Conservation (phyloP, 1,139 yeast species). For the Protomyces inundatus region DNA sequence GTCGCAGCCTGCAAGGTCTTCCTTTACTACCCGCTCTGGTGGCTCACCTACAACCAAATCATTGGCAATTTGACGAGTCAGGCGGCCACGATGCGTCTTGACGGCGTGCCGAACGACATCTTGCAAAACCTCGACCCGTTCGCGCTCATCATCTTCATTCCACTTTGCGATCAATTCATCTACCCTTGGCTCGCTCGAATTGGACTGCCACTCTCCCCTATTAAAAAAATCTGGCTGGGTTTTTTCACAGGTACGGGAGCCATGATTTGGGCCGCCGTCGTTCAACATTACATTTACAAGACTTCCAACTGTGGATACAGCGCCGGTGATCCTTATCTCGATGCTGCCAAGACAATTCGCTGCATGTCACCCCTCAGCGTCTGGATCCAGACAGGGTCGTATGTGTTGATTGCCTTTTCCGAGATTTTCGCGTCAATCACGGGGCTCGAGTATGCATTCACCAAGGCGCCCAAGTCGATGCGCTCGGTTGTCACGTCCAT, state of each 20-base stretch:
- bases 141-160: constrained; percentile 58
- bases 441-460: constrained; percentile 47
- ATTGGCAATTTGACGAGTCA: constrained; percentile 58
- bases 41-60: constrained; percentile 68
- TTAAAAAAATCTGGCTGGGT: constrained; percentile 69
- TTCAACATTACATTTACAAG: constrained; percentile 64
- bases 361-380: constrained; percentile 44
- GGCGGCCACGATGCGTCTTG: constrained; percentile 60
- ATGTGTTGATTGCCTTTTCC: constrained; percentile 55
- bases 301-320: constrained; percentile 70
- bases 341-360: constrained; percentile 45
- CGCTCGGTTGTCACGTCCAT: constrained; percentile 62
- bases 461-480: constrained; percentile 63
- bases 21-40: constrained; percentile 57
- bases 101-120: constrained; percentile 62
- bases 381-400: constrained; percentile 60
- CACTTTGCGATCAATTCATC: constrained; percentile 50
- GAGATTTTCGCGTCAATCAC: constrained; percentile 62
- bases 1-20: constrained; percentile 61
- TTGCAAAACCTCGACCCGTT: constrained; percentile 61
- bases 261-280: constrained; percentile 74
- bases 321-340: constrained; percentile 45
- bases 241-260: constrained; percentile 66
- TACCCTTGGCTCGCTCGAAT: constrained; percentile 55
- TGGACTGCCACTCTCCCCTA: constrained; percentile 47